Evolutionary conservation across 2,329 filamentous ascomycete species (phyloP), one percentile per base, ranked within the genome.

Genomic region (Microsporum ferrugineum): DNA sequence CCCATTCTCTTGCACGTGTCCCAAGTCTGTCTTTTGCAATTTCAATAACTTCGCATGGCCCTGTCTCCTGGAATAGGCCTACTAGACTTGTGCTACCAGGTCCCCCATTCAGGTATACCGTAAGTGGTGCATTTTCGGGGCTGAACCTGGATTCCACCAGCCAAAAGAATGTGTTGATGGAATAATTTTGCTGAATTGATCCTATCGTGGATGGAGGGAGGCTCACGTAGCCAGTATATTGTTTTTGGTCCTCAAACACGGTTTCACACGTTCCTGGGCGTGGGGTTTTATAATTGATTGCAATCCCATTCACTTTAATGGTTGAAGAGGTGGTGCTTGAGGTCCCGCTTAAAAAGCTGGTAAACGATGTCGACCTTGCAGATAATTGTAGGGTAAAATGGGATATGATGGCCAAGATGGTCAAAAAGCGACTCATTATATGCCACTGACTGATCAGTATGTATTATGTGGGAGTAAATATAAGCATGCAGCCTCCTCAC

Each of bases 131-230:
- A 53, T 78, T 80, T 6, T 70, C 67, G 1, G 82, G 76, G 65
- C 78, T 74, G 58, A 80, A 75, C 5, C 81, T 75, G 5, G 83
- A 76, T 66, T 85, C 82, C 66, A 86, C 81, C 67, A 84, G 86
- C 82, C 83, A 84, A 71, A 86, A 87, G 71, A 85, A 86, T 57
- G 81, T 84, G 67, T 84, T 84, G 65, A 84, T 83, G 1, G 79
- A 75, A 65, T 84, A 84, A 61, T 81, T 70, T 65, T 83, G 81
- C 39, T 71, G 66, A 31, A 75, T 72, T 38, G 76, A 72, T 6
- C 31, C 34, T 29, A 41, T n/a, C 12, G 58, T 43, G 33, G 74
- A 75, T 1, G 78, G 76, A 1, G 81, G 80, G 2, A 85, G 75
- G 69, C 82, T 78, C 12, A 85, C 79, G 64, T 84, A 85, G 38